phyloP scores from a whole-genome alignment of 306 rosid genomes.

The Citrullus mucosospermus region DNA sequence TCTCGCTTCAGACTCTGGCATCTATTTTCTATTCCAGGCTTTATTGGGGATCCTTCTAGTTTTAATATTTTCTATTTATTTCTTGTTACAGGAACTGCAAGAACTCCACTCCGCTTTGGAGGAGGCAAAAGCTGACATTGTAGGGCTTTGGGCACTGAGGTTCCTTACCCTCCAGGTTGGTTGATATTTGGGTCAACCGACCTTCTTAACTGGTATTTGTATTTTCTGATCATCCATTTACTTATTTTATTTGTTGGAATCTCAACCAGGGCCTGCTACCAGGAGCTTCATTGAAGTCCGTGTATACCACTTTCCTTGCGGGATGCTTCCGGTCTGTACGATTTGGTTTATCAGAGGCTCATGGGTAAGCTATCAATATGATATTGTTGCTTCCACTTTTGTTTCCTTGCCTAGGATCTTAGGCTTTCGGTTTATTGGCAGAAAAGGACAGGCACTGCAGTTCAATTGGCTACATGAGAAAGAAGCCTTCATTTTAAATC shows the following conservation, averaged over 20 bases:
- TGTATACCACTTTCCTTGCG: constrained; percentile 89
- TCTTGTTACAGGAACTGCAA: constrained; percentile 58
- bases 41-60: background rate
- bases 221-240: background rate
- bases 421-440: constrained; percentile 20
- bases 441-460: constrained; percentile 96
- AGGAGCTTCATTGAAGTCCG: constrained; percentile 54
- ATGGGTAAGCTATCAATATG: constrained; percentile 51
- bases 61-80: background rate
- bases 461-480: constrained; percentile 81
- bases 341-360: constrained; percentile 89
- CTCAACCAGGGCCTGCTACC: constrained; percentile 53
- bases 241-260: constrained; percentile 10
- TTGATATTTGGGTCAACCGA: background rate
- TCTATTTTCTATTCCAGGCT: background rate
- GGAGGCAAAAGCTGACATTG: constrained; percentile 98
- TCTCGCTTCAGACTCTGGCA: background rate
- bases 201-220: background rate
- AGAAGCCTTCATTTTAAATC: constrained; percentile 59
- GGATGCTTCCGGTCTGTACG: constrained; percentile 94
- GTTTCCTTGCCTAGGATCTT: constrained; percentile 16
- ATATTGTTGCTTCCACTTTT: constrained; percentile 6
- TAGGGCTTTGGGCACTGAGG: constrained; percentile 88
- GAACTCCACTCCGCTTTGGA: constrained; percentile 87
- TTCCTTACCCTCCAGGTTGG: constrained; percentile 63